Conservation (phyloP, 768 basidiomycete genomes). For the Rhizopogon rudus region DNA sequence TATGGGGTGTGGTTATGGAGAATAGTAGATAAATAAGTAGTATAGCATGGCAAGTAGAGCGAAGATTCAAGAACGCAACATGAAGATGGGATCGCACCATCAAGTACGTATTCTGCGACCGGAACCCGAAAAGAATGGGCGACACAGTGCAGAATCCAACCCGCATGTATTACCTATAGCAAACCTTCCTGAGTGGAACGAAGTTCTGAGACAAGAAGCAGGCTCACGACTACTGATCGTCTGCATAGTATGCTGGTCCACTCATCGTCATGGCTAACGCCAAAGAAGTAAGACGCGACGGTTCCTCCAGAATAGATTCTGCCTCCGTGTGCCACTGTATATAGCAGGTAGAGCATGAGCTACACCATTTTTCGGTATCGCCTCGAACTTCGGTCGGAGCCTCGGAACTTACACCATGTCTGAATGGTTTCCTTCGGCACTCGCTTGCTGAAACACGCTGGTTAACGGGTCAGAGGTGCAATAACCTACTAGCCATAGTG, state of each 20-base stretch:
- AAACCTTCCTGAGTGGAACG: not conserved
- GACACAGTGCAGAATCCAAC: slow-evolving; percentile 26
- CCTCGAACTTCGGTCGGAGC: not conserved
- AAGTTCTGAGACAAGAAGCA: slow-evolving; percentile 6
- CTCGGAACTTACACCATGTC: slow-evolving; percentile 17
- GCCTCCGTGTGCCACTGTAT: slow-evolving; percentile 21
- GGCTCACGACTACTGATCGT: slow-evolving; percentile 24
- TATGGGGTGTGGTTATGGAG: not conserved
- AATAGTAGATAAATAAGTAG: not conserved
- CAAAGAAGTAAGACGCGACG: slow-evolving; percentile 24
- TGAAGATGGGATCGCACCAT: slow-evolving; percentile 17
- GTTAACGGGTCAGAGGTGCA: not conserved
- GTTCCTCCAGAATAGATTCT: slow-evolving; percentile 7
- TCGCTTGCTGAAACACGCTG: slow-evolving; percentile 24
- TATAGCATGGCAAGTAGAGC: not conserved
- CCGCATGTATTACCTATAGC: slow-evolving; percentile 23
- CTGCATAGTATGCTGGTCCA: slow-evolving; percentile 21
- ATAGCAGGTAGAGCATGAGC: not conserved
- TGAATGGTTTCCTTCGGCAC: slow-evolving; percentile 18
- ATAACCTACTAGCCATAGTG: not conserved
- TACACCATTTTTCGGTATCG: not conserved
- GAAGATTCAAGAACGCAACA: not conserved
- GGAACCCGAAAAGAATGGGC: slow-evolving; percentile 20
- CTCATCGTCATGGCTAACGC: slow-evolving; percentile 19
- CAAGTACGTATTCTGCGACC: slow-evolving; percentile 24